Evolutionary conservation across 169 alveolate species (phyloP), one percentile per base, ranked within the genome.

Genomic region (Babesia bigemina): DNA sequence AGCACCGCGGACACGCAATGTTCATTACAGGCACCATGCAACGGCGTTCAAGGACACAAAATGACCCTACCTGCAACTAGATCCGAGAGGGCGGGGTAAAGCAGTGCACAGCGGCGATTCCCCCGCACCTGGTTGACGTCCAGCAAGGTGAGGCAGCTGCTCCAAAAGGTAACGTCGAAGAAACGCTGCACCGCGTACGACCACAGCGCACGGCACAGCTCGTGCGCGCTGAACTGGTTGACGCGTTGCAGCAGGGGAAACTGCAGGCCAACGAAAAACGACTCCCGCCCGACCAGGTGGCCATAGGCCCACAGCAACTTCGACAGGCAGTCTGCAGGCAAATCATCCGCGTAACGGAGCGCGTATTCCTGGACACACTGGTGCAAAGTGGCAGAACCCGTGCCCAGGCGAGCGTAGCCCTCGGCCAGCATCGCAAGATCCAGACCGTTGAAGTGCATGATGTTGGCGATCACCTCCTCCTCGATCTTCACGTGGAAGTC

Each of bases 291-390:
- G 21, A 52, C 67, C 16, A 83, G 47, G 55, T 45, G 63, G 7
- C 81, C 90, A 61, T 83, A 83, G 10, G 90, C 21, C 67, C 63
- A 59, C 19, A 83, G 57, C 13, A 83, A 44, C 71, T 75, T 83
- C 42, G 90, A n/a, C 47, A 83, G 47, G 71, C 90, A 83, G 28
- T 83, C 90, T 4, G 90, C 90, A 13, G 90, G 86, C 65, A 83
- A 50, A 26, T 74, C 85, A 22, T 66, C 86, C 50, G 56, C 73
- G 36, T 74, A 75, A 14, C 56, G 28, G 6, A 83, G 65, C 9
- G 72, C 62, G 4, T 63, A 22, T 29, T 83, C 90, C 65, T 73
- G 86, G 53, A 83, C 67, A 50, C 86, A 83, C 28, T 83, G 85
- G 48, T 83, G 86, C 26, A 83, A 62, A 4, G 75, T 72, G 19